Base-by-base conservation (phyloP, 306 rosid genomes). In the Acmispon strigosus region DNA sequence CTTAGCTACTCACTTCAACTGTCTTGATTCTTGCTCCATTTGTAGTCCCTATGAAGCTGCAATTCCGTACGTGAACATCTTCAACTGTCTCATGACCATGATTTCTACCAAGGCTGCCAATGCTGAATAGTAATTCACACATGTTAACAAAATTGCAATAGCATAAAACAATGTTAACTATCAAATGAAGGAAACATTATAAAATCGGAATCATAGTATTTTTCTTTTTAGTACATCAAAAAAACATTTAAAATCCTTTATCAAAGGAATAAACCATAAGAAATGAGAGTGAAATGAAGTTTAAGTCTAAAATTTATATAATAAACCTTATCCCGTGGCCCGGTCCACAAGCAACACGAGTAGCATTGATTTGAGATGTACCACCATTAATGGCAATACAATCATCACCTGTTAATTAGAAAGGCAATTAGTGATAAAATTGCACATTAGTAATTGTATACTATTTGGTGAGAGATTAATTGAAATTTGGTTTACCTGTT, bases 21-120 rank as follows among this genome's bases (percentile, higher is more conserved):
- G 86, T 82, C 58, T 79, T 85, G 67, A 85, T 82, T 79, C 89
- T 76, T 20, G 76, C 82, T 63, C 82, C 89, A 76, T 85, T 85
- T 47, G 37, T 2, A 1, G 86, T 72, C 0, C 56, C 27, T 0
- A 0, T 63, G 70, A 79, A 63, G 52, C 0, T 82, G 68, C 82
- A 79, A 20, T 82, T 66, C 0, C 24, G 15, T 2, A 85, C 82
- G 9, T 79, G 3, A 3, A 85, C 16, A 5, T 78, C 78, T 69
- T 81, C 74, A 10, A 73, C 82, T 8, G 12, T 48, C 11, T 52
- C 47, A 16, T 9, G 6, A 2, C 5, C 1, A 0, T 53, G 10
- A 53, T 41, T 1, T 29, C 0, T 2, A 20, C 89, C 89, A 18
- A 85, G 82, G 52, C 89, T 85, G 3, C 89, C 89, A 59, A 82